Evolutionary conservation across 805 yeast genomes (phyloP).

Genomic region (Nakazawaea laoshanensis): DNA sequence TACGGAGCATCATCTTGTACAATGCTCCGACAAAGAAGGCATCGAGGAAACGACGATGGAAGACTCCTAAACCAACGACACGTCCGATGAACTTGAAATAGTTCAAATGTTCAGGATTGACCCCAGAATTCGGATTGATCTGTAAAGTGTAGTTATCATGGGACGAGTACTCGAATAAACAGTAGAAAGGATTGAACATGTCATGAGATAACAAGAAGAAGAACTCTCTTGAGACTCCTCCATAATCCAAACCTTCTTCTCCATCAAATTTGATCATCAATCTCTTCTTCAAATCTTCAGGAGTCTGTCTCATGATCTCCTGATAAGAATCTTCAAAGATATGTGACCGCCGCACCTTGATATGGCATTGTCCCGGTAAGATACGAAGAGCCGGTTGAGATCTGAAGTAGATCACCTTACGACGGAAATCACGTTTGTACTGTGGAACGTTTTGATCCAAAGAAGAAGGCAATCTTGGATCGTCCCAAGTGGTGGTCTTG

Average conservation of each 20-base stretch:
- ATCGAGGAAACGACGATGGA: constrained; percentile 95
- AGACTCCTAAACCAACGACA: constrained; percentile 95
- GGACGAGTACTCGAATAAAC: constrained; percentile 94
- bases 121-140: constrained; percentile 94
- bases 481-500: constrained; percentile 99
- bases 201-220: constrained; percentile 95
- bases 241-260: constrained; percentile 98
- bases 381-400: constrained; percentile 97
- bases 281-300: constrained; percentile 95
- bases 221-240: constrained; percentile 98
- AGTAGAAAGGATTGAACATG: constrained; percentile 97
- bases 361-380: constrained; percentile 97
- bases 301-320: constrained; percentile 97
- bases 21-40: constrained; percentile 98
- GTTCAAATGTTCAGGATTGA: constrained; percentile 96
- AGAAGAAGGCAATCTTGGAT: constrained; percentile 95
- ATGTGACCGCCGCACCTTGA: constrained; percentile 93
- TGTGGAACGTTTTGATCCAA: constrained; percentile 98
- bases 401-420: constrained; percentile 95
- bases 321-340: constrained; percentile 97
- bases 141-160: constrained; percentile 97
- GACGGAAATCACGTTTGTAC: constrained; percentile 96
- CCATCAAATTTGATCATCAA: constrained; percentile 98
- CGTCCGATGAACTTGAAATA: constrained; percentile 98
- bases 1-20: constrained; percentile 94